A percentile compares a stretch with the other conserved stretches of the same genome.
Conservation (phyloP, 305 asterid genomes). For the Fraxinus platypoda region DNA sequence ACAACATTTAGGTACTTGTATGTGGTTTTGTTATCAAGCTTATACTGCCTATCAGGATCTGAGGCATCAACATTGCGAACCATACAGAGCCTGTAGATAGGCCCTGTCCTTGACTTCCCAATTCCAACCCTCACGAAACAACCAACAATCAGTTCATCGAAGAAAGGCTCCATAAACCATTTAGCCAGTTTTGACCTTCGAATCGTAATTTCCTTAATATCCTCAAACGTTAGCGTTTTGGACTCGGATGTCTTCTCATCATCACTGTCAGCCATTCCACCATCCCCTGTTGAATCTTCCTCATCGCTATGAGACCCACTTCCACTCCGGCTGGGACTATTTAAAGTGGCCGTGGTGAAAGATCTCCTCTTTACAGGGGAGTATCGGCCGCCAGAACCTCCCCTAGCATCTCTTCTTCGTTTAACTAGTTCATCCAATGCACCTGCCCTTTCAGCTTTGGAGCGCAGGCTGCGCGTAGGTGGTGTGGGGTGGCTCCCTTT, state of each 20-base stretch:
- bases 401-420: constrained; percentile 74
- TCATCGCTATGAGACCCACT: constrained; percentile 80
- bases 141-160: constrained; percentile 90
- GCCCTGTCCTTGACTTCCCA: constrained; percentile 81
- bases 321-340: constrained; percentile 74
- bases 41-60: constrained; percentile 78
- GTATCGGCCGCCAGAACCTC: constrained; percentile 64
- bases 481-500: constrained; percentile 71
- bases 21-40: constrained; percentile 88
- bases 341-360: constrained; percentile 53
- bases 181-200: constrained; percentile 84
- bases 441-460: constrained; percentile 79
- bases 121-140: constrained; percentile 95
- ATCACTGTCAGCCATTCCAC: constrained; percentile 86
- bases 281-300: constrained; percentile 79
- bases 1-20: constrained; percentile 76
- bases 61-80: constrained; percentile 81
- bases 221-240: constrained; percentile 71
- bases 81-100: constrained; percentile 83
- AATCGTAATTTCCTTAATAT: constrained; percentile 80
- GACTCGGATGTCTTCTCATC: constrained; percentile 77
- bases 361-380: constrained; percentile 86
- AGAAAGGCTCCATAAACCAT: constrained; percentile 98
- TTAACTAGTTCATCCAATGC: constrained; percentile 83
- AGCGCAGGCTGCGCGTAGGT: constrained; percentile 72